Percentiles rank a stretch among this genome's conserved stretches.
These are phyloP conservation scores for Septoria linicola DNA, from an alignment of 2,329 filamentous ascomycete genomes.

Conservation along the genomic window DNA sequence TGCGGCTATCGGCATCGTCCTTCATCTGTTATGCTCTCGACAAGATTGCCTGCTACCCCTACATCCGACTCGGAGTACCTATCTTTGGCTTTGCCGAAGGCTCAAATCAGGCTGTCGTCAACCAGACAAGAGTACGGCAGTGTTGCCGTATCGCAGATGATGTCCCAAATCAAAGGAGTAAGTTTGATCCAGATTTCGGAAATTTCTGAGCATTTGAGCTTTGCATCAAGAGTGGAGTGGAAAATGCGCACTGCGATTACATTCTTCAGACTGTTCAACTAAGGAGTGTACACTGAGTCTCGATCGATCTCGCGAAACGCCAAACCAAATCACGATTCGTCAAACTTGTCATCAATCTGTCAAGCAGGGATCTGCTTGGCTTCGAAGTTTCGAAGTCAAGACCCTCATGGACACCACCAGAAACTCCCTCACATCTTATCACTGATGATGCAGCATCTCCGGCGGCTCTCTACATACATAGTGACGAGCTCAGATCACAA, in stretches of 20 bases:
- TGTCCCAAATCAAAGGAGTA: too few relatives aligned
- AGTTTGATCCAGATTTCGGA: not conserved
- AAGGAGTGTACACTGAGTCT: not conserved
- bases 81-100: not conserved
- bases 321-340: not conserved
- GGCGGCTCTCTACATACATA: not conserved
- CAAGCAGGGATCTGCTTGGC: conserved; percentile 6
- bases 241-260: too few relatives aligned
- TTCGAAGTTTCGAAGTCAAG: not conserved
- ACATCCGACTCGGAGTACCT: not conserved
- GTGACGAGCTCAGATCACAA: not conserved
- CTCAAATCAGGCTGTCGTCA: not conserved
- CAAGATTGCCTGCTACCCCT: not conserved
- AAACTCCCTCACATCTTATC: too few relatives aligned
- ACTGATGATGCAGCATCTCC: not conserved
- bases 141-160: too few relatives aligned
- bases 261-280: not conserved
- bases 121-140: too few relatives aligned
- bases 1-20: not conserved
- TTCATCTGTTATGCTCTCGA: not conserved
- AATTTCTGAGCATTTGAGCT: not conserved
- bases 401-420: too few relatives aligned
- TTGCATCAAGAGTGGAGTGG: too few relatives aligned
- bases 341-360: not conserved
- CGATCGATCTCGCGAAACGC: not conserved